These are phyloP conservation scores for Fusarium sublunatum DNA, from an alignment of 2,329 filamentous ascomycete genomes.

Conservation along the genomic window DNA sequence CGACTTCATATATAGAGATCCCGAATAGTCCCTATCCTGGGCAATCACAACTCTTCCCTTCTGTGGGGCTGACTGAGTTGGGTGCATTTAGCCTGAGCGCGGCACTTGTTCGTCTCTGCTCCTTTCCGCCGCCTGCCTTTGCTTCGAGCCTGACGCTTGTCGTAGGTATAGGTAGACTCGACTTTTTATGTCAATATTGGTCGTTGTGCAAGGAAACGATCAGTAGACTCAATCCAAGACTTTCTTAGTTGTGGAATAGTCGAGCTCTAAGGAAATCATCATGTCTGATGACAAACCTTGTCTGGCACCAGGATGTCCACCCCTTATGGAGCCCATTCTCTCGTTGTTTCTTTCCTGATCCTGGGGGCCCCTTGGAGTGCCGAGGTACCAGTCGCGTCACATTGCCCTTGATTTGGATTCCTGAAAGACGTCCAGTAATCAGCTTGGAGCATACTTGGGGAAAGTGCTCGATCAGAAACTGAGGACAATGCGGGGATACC, in stretches of 20 bases:
- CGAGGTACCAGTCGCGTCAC: neutral
- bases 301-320: neutral
- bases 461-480: neutral
- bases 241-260: neutral
- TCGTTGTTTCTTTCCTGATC: neutral
- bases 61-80: neutral
- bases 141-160: neutral
- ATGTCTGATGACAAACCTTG: neutral
- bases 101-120: neutral
- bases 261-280: neutral
- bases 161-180: neutral
- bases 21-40: neutral
- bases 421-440: neutral
- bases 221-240: neutral
- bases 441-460: neutral
- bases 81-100: neutral
- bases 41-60: neutral
- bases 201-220: neutral
- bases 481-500: neutral
- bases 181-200: neutral
- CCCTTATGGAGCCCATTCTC: neutral
- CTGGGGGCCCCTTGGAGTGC: neutral
- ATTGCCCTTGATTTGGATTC: neutral
- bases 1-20: neutral
- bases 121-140: neutral